phyloP scores from a whole-genome alignment of 306 rosid species.

The apple (Malus domestica) region DNA sequence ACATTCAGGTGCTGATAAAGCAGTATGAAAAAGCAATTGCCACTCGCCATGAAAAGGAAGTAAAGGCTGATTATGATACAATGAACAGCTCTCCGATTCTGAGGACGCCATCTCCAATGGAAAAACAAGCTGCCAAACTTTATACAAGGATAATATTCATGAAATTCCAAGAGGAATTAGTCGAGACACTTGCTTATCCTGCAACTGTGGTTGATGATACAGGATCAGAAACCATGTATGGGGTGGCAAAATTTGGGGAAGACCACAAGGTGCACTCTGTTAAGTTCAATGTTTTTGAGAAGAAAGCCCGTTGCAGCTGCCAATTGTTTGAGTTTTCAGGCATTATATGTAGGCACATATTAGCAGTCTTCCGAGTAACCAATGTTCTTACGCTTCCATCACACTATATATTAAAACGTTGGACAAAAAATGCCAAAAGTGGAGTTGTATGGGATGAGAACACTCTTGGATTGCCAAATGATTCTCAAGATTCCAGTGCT shows the following conservation, averaged over 20 bases:
- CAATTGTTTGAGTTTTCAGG: slow-evolving; percentile 38
- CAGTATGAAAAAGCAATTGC: slow-evolving; percentile 21
- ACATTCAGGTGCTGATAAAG: slow-evolving; percentile 19
- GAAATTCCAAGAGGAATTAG: slow-evolving; percentile 31
- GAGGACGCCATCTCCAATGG: slow-evolving; percentile 39
- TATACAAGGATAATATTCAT: slow-evolving; percentile 19
- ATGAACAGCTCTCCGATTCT: slow-evolving; percentile 20
- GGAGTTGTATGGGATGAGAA: slow-evolving; percentile 26
- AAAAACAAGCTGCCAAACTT: slow-evolving; percentile 28
- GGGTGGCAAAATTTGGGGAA: slow-evolving; percentile 35
- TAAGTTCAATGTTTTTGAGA: slow-evolving; percentile 26
- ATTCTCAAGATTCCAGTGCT: slow-evolving; percentile 21
- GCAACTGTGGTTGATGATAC: slow-evolving; percentile 19
- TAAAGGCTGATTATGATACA: slow-evolving; percentile 29
- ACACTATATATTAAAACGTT: slow-evolving; percentile 34
- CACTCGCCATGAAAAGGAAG: slow-evolving; percentile 23
- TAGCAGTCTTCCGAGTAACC: slow-evolving; percentile 34
- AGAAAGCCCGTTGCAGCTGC: slow-evolving; percentile 33
- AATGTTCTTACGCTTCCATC: slow-evolving; percentile 39
- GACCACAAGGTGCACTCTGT: slow-evolving; percentile 20
- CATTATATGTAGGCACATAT: slow-evolving; percentile 31
- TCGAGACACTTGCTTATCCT: slow-evolving; percentile 26
- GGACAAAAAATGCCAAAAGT: slow-evolving; percentile 36
- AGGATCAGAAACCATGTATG: slow-evolving; percentile 15
- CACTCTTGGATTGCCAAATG: slow-evolving; percentile 20